A percentile compares a stretch with the other conserved stretches of the same genome.
Evolutionary conservation across 441 rosid species (phyloP).

Genomic region (Pelargonium exstipulatum): DNA sequence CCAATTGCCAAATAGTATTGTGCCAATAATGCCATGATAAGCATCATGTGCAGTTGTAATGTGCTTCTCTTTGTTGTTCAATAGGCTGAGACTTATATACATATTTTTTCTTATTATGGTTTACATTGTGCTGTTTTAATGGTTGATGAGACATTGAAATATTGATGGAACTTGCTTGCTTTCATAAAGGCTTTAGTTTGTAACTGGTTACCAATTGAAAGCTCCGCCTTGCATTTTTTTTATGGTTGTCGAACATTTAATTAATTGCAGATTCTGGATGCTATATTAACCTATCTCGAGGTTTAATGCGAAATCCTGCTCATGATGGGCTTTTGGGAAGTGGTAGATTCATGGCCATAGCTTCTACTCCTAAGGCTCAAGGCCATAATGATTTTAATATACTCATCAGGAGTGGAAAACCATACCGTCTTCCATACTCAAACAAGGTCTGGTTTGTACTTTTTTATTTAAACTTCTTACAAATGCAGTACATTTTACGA

Average conservation of each 20-base stretch:
- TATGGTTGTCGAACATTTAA: constrained; percentile 16
- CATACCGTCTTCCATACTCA: constrained; percentile 34
- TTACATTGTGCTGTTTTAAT: neutral
- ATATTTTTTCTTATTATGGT: neutral
- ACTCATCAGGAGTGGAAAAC: constrained; percentile 27
- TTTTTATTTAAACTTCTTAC: neutral
- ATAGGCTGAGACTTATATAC: neutral
- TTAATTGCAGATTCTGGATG: constrained; percentile 25
- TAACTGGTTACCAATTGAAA: neutral
- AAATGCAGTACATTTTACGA: too few species aligned
- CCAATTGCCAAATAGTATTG: too few species aligned
- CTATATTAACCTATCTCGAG: constrained; percentile 19
- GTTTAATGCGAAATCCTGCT: constrained; percentile 19
- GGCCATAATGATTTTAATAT: constrained; percentile 9
- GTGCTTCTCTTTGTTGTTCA: constrained; percentile 2
- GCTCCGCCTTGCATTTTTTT: constrained; percentile 7
- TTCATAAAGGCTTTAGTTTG: neutral
- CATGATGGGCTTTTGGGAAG: constrained; percentile 26
- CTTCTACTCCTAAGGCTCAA: constrained; percentile 17
- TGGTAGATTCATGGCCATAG: constrained; percentile 15
- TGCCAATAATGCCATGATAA: too few species aligned
- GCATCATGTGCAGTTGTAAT: neutral
- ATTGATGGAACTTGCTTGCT: neutral
- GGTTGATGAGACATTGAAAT: neutral
- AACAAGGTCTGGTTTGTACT: constrained; percentile 25